phyloP scores from a whole-genome alignment of 176 grass and related monocot species.

The Saccharum spontaneum region DNA sequence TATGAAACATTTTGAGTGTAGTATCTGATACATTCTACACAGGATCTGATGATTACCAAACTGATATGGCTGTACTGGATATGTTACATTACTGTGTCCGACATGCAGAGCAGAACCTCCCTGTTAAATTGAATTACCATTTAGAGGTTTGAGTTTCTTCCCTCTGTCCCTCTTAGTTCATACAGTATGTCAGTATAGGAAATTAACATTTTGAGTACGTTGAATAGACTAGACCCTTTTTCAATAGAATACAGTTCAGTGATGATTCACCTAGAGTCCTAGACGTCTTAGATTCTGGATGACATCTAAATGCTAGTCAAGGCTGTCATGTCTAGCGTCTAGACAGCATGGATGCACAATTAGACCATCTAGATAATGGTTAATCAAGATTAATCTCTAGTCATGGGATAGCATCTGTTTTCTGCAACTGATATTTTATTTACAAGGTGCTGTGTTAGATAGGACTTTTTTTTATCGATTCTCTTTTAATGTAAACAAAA shows the following conservation, averaged over 20 bases:
- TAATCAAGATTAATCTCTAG: not conserved
- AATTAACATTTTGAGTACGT: not conserved
- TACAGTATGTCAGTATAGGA: not conserved
- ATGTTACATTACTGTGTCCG: conserved; percentile 66
- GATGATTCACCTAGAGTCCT: not conserved
- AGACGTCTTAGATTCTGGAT: not conserved
- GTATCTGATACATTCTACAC: conserved; percentile 26
- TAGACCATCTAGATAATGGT: not conserved
- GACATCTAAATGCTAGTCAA: not conserved
- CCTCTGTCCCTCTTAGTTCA: not conserved
- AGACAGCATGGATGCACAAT: not conserved
- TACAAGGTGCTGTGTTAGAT: not conserved
- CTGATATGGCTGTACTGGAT: conserved; percentile 58
- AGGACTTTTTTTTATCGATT: not conserved
- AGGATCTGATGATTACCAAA: conserved; percentile 53
- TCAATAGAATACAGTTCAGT: not conserved
- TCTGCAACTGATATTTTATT: not conserved
- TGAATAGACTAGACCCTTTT: not conserved
- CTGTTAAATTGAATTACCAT: conserved; percentile 45
- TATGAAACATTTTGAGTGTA: not conserved
- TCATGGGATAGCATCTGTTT: not conserved
- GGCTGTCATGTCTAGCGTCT: not conserved
- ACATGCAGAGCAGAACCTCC: conserved; percentile 66
- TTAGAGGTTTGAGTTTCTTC: conserved; percentile 50
- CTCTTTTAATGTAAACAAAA: not conserved